These are phyloP conservation scores for Rhazya stricta DNA, from an alignment of 257 asterid genomes.

Conservation along the genomic window DNA sequence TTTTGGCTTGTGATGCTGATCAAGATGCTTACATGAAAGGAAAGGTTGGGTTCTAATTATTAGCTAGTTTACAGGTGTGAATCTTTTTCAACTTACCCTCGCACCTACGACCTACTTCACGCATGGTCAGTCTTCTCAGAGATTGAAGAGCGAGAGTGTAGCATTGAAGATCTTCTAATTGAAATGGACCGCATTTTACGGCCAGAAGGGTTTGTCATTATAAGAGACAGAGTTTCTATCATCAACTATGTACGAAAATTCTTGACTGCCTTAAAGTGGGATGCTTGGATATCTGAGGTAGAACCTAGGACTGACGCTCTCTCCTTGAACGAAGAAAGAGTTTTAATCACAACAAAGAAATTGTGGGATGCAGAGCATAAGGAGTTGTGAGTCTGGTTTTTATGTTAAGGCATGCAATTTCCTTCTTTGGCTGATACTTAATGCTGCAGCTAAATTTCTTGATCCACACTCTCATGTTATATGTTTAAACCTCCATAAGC, in stretches of 20 bases:
- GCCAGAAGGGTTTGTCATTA: slow-evolving; percentile 78
- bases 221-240: slow-evolving; percentile 61
- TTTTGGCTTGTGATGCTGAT: not conserved
- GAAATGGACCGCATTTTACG: slow-evolving; percentile 91
- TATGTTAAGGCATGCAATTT: not conserved
- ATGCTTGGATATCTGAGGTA: slow-evolving; percentile 75
- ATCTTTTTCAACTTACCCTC: slow-evolving; percentile 91
- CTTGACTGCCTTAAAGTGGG: slow-evolving; percentile 72
- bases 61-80: slow-evolving; percentile 73
- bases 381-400: slow-evolving; percentile 17
- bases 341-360: slow-evolving; percentile 60
- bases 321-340: slow-evolving; percentile 56
- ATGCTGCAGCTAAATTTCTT: not conserved
- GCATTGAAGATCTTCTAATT: slow-evolving; percentile 71
- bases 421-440: not conserved
- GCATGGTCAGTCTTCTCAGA: slow-evolving; percentile 76
- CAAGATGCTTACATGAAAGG: not conserved
- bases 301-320: slow-evolving; percentile 61
- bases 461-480: not conserved
- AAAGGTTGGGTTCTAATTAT: slow-evolving; percentile 6
- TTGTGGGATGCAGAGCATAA: slow-evolving; percentile 39
- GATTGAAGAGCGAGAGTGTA: slow-evolving; percentile 60
- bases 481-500: not conserved
- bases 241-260: slow-evolving; percentile 48
- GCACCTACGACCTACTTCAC: slow-evolving; percentile 88